phyloP scores from a whole-genome alignment of 78 protist genomes.

The Guillardia theta region DNA sequence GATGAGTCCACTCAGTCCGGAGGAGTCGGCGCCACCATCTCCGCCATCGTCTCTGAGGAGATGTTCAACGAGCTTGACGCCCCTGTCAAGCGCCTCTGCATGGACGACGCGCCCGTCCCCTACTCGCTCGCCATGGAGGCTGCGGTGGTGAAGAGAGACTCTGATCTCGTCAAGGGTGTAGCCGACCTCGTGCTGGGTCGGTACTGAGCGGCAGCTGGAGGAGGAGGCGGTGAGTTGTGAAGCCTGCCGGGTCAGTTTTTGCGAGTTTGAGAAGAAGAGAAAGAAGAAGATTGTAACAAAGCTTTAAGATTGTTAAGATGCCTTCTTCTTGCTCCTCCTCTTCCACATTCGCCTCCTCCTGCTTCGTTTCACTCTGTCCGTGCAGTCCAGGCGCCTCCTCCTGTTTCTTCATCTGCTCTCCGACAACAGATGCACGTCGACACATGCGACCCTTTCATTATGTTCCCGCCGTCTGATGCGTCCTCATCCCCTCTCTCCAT shows the following conservation, averaged over 20 bases:
- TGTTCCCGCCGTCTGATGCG: too few relatives aligned
- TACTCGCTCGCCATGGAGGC: constrained; percentile 45
- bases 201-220: neutral
- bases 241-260: too few relatives aligned
- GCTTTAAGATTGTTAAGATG: neutral
- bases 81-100: constrained; percentile 38
- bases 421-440: too few relatives aligned
- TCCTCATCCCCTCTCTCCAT: too few relatives aligned
- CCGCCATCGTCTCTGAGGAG: constrained; percentile 33
- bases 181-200: neutral
- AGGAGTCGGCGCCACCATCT: constrained; percentile 51
- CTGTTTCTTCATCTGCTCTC: too few relatives aligned
- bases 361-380: too few relatives aligned
- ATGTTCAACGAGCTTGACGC: constrained; percentile 46
- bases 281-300: too few relatives aligned
- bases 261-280: too few relatives aligned
- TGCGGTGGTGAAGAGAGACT: constrained; percentile 46
- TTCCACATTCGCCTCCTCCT: too few relatives aligned
- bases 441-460: too few relatives aligned
- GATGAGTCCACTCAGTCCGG: constrained; percentile 50
- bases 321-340: too few relatives aligned
- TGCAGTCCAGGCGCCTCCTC: too few relatives aligned
- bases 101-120: constrained; percentile 59
- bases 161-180: constrained; percentile 25
- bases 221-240: neutral